phyloP scores from a whole-genome alignment of 139 green algal species.

The Tetradesmus lagerheimii region DNA sequence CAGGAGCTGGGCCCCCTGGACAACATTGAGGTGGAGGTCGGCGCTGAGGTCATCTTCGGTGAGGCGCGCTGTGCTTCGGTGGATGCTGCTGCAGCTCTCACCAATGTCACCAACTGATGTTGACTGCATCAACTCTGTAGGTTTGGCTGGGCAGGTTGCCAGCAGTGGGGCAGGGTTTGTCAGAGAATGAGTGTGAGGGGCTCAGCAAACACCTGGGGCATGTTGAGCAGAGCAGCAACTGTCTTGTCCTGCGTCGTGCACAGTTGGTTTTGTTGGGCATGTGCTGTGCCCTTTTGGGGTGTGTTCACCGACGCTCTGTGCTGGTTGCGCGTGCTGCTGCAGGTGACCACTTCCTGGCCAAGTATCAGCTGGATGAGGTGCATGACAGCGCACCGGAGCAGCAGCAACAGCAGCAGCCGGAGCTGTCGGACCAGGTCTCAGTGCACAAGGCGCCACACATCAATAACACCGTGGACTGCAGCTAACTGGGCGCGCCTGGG shows the following conservation, averaged over 20 bases:
- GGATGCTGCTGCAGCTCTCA: background rate
- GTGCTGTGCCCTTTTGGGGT: no score
- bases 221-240: no score
- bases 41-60: conserved; percentile 58
- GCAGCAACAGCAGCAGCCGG: background rate
- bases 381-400: background rate
- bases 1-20: conserved; percentile 54
- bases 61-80: background rate
- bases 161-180: no score
- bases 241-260: no score
- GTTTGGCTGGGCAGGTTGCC: background rate
- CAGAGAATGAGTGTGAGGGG: no score
- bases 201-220: no score
- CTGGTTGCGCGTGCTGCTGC: background rate
- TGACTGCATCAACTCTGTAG: background rate
- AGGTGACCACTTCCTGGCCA: conserved; percentile 58
- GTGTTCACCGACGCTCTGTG: background rate
- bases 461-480: conserved; percentile 2
- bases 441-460: background rate
- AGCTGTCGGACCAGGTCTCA: conserved; percentile 1
- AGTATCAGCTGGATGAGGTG: conserved; percentile 50
- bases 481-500: background rate
- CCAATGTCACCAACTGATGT: background rate
- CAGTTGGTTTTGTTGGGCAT: no score
- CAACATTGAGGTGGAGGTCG: conserved; percentile 54